Conservation (phyloP, 768 basidiomycete genomes). For the Podaxis sp. region DNA sequence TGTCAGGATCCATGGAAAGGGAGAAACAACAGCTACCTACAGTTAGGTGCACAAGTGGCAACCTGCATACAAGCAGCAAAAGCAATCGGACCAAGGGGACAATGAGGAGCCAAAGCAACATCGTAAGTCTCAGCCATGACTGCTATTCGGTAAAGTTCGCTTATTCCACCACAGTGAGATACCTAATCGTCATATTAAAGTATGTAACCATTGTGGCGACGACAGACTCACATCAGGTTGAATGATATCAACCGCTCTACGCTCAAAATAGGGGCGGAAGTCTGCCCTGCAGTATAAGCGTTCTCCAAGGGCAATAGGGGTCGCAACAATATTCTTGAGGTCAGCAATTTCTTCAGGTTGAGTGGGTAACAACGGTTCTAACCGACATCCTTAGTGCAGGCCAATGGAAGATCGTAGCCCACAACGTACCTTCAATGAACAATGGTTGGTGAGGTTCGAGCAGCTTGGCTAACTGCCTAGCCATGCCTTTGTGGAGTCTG, state of each 20-base stretch:
- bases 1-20: not conserved
- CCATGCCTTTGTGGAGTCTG: constrained; percentile 63
- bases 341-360: constrained; percentile 61
- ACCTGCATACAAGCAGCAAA: constrained; percentile 69
- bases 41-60: constrained; percentile 54
- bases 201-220: not conserved
- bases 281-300: constrained; percentile 59
- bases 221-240: constrained; percentile 54
- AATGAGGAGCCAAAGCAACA: constrained; percentile 68
- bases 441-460: constrained; percentile 57
- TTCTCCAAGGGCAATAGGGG: constrained; percentile 61
- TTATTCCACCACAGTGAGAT: constrained; percentile 58
- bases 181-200: constrained; percentile 28
- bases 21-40: constrained; percentile 25
- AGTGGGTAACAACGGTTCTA: constrained; percentile 55
- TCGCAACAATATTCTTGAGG: constrained; percentile 47
- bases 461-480: constrained; percentile 58
- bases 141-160: constrained; percentile 54
- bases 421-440: constrained; percentile 55
- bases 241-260: constrained; percentile 59
- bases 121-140: constrained; percentile 64
- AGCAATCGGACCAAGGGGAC: constrained; percentile 67
- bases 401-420: not conserved
- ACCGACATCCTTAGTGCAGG: not conserved
- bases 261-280: constrained; percentile 62